phyloP scores from a whole-genome alignment of 2,329 filamentous ascomycete genomes.

The Dothideomycetes sp. region DNA sequence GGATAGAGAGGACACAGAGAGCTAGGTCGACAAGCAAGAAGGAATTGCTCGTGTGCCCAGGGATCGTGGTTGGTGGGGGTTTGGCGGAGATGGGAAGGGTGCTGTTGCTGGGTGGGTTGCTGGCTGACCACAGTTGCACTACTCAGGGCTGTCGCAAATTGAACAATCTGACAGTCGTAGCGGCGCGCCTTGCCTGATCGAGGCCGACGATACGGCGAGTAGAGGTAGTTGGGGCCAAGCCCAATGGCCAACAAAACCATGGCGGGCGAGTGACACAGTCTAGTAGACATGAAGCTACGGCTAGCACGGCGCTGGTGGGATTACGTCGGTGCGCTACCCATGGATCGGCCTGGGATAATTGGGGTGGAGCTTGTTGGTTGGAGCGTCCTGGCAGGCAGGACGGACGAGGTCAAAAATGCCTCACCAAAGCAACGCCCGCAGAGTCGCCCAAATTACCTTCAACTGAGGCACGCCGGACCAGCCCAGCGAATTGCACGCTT shows the following conservation, averaged over 20 bases:
- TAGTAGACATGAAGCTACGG: slow-evolving; percentile 13
- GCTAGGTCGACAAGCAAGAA: no score
- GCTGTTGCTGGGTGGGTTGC: background rate
- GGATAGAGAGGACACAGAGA: background rate
- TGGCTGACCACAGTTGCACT: background rate
- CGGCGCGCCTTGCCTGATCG: background rate
- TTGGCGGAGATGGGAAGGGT: background rate
- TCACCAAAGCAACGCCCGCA: slow-evolving; percentile 12
- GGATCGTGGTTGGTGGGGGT: slow-evolving; percentile 1
- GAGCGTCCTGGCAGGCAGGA: slow-evolving; percentile 8
- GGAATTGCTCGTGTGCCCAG: background rate
- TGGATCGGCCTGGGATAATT: slow-evolving; percentile 13
- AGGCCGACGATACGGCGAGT: background rate
- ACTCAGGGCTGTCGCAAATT: background rate
- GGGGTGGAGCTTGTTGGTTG: slow-evolving; percentile 14
- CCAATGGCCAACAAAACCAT: no score
- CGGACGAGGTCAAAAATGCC: slow-evolving; percentile 12
- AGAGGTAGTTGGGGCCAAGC: background rate
- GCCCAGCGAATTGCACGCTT: slow-evolving; percentile 10
- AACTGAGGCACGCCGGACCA: slow-evolving; percentile 12
- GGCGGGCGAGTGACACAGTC: slow-evolving; percentile 10
- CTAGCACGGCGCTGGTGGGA: slow-evolving; percentile 13
- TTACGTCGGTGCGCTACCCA: slow-evolving; percentile 14
- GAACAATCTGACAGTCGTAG: slow-evolving; percentile 12
- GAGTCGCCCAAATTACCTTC: slow-evolving; percentile 13